Evolutionary conservation across 176 grass and related monocot genomes (phyloP).

Genomic region (Eragrostis nindensis): DNA sequence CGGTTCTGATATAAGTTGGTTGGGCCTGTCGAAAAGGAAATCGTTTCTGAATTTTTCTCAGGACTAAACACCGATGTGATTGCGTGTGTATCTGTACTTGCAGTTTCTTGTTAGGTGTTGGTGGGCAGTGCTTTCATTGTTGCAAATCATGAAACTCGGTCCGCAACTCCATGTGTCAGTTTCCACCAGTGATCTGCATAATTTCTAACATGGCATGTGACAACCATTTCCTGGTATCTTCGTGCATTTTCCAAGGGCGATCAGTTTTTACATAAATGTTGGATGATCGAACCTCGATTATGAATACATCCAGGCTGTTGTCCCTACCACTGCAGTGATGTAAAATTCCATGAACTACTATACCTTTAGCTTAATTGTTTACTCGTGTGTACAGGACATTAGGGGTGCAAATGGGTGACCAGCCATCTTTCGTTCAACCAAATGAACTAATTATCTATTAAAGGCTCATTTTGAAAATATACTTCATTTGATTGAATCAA

Average conservation of each 20-base stretch:
- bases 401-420: neutral
- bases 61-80: no score
- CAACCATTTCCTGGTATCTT: neutral
- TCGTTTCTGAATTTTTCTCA: constrained; percentile 6
- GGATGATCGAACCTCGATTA: neutral
- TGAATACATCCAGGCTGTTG: neutral
- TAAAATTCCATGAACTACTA: neutral
- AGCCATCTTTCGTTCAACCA: neutral
- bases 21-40: neutral
- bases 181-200: neutral
- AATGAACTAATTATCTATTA: neutral
- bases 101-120: constrained; percentile 5
- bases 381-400: neutral
- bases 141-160: constrained; percentile 24
- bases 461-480: no score
- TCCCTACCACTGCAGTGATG: neutral
- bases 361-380: neutral
- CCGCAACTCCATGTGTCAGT: constrained; percentile 1
- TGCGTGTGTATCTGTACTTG: neutral
- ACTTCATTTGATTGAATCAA: neutral
- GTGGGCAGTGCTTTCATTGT: constrained; percentile 12
- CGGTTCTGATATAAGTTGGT: constrained; percentile 7
- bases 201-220: constrained; percentile 35
- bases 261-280: neutral
- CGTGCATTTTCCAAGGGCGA: constrained; percentile 23